Evolutionary conservation across 805 yeast genomes (phyloP).

Genomic region (Pichia paraexigua): DNA sequence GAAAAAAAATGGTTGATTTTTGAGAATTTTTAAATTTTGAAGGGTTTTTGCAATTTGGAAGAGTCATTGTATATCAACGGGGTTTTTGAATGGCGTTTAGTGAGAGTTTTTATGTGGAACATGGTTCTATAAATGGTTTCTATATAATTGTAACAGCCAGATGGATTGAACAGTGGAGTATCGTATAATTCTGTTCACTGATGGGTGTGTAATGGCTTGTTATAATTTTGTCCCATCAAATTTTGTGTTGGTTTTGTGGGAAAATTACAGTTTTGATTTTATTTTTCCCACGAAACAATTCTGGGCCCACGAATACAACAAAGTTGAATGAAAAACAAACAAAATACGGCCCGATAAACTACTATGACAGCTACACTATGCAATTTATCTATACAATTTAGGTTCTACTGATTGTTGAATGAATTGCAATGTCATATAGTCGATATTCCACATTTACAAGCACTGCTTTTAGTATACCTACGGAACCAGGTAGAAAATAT

Average conservation of each 20-base stretch:
- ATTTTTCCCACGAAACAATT: neutral
- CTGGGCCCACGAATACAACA: neutral
- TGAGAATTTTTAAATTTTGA: neutral
- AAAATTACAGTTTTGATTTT: too few relatives aligned
- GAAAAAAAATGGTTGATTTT: neutral
- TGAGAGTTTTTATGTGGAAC: too few relatives aligned
- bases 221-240: neutral
- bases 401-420: neutral
- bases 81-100: too few relatives aligned
- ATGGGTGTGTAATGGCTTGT: too few relatives aligned
- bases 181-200: too few relatives aligned
- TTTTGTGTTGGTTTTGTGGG: neutral
- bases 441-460: neutral
- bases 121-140: too few relatives aligned
- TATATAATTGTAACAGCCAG: too few relatives aligned
- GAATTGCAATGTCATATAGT: neutral
- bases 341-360: neutral
- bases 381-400: too few relatives aligned
- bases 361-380: too few relatives aligned
- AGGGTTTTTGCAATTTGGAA: neutral
- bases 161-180: too few relatives aligned
- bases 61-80: neutral
- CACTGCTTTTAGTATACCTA: neutral
- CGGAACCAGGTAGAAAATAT: neutral
- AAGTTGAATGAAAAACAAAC: neutral